Percentiles rank a stretch among this genome's conserved stretches.
phyloP scores from a whole-genome alignment of 2,329 filamentous ascomycete species.

The Xylaria arbuscula region DNA sequence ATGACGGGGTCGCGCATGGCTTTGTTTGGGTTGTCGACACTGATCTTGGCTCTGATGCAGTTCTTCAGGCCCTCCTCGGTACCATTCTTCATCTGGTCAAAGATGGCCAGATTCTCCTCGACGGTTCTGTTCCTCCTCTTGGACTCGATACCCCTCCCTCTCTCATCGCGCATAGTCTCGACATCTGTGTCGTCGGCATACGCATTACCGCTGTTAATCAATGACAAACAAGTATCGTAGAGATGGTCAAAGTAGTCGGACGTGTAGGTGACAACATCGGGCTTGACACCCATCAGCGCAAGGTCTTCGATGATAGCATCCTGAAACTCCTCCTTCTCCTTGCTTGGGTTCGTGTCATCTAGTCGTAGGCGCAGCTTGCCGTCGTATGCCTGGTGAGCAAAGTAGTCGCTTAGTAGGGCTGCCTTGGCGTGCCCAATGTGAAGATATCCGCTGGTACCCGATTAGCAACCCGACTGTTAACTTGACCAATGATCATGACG shows the following conservation, averaged over 20 bases:
- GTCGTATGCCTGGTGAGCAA: constrained; percentile 91
- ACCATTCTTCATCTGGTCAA: constrained; percentile 93
- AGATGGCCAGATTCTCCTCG: constrained; percentile 86
- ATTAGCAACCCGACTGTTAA: constrained; percentile 22
- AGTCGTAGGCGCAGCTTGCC: constrained; percentile 92
- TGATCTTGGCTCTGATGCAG: constrained; percentile 96
- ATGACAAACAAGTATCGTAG: constrained; percentile 83
- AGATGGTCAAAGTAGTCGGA: constrained; percentile 96
- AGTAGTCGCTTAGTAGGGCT: constrained; percentile 94
- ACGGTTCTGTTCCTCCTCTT: constrained; percentile 80
- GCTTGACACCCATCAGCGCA: constrained; percentile 88
- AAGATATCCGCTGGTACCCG: constrained; percentile 73
- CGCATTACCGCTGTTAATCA: constrained; percentile 87
- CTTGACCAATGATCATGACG: neutral
- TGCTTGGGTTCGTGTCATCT: constrained; percentile 96
- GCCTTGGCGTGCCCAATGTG: constrained; percentile 98
- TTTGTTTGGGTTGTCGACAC: constrained; percentile 91
- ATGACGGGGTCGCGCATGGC: constrained; percentile 97
- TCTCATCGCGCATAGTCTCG: constrained; percentile 86
- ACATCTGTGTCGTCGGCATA: constrained; percentile 96
- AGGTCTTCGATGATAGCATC: constrained; percentile 94
- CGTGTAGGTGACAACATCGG: constrained; percentile 87
- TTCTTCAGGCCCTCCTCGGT: constrained; percentile 81
- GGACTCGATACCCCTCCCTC: constrained; percentile 85
- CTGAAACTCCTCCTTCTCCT: constrained; percentile 97